Evolutionary conservation across 2,329 filamentous ascomycete genomes (phyloP), one percentile per base, ranked within the genome.

Genomic region (Leptodontidium sp.): DNA sequence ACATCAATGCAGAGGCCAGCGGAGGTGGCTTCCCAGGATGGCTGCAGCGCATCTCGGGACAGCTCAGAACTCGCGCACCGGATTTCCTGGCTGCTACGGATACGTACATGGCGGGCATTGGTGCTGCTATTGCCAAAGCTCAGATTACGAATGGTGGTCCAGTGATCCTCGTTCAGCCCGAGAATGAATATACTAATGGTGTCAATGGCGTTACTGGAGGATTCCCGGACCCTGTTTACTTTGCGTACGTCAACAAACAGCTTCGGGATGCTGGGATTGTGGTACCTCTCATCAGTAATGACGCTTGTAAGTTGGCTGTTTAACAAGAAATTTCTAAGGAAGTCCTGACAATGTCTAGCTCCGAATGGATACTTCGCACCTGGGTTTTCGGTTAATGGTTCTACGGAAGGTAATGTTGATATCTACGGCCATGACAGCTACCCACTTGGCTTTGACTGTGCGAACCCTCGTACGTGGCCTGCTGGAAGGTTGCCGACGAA

Each of bases 111-210:
- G 71, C 74, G 26, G 83, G 88, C 9, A 85, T 94, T 61, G 87
- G 86, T 32, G 83, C 84, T 14, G 88, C 90, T 9, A 90, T 97
- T 72, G 91, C 92, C 4, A 87, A 89, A 65, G 89, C 87, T 0
- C 92, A 96, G 75, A 94, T 97, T 75, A 95, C 92, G 1, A 92
- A 94, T 64, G 93, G 91, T 0, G 93, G 93, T 0, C 92, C 92
- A 0, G 85, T 97, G 8, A 93, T 97, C 69, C 81, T 95, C 1
- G 85, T 91, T 52, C 93, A 97, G 77, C 90, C 91, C 0, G 93
- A 97, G 78, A 97, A 96, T 71, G 93, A 96, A 78, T 94, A 95
- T 76, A 89, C 86, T 0, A 79, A 82, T 21, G 83, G 83, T 1
- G 79, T 81, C 17, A 80, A 80, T 4, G 81, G 81, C 1, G 81